Base-by-base conservation (phyloP, 176 grass and related monocot genomes). In the Rhynchospora breviuscula region DNA sequence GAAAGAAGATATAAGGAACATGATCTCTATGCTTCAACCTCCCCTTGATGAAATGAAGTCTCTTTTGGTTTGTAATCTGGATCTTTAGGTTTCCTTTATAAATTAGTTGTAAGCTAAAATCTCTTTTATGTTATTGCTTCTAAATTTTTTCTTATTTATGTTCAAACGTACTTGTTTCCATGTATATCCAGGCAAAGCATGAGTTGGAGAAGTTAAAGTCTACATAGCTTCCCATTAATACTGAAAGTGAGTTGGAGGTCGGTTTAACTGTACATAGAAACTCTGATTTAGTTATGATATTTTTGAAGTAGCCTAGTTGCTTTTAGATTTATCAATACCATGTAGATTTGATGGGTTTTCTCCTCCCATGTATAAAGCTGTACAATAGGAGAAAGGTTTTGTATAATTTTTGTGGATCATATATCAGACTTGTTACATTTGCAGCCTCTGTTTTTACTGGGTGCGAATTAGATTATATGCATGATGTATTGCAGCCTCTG, bases 171-270 rank as follows among this genome's bases (percentile, higher is more conserved):
- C 7, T 29, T 73, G 7, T 73, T 77, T 56, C 54, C 13, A 54
- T 77, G 14, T 19, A 82, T 72, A 80, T 87, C 75, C 87, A 95
- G 93, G 86, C 2, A 13, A 90, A 92, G 79, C 81, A 95, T 60
- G 78, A 71, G 40, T 83, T 95, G 82, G 87, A 95, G 82, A 95
- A 87, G 82, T 19, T 95, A 59, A 95, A 89, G 86, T 92, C 85
- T 74, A 83, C 78, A 3, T 95, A 80, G 84, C 51, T 53, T 67
- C 64, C 23, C 65, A 52, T 79, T 43, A 58, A 84, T 43, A 2
- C 67, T 23, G 8, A 49, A 81, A 77, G 77, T 67, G 31, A 40
- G 35, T 5, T 40, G 35, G 45, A 25, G 6, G 4, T 21, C 51
- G 87, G 77, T 48, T 85, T 43, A 75, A 18, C 56, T 81, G 62